Evolutionary conservation across 495 filamentous ascomycete genomes (phyloP).

Genomic region (Letharia lupina): DNA sequence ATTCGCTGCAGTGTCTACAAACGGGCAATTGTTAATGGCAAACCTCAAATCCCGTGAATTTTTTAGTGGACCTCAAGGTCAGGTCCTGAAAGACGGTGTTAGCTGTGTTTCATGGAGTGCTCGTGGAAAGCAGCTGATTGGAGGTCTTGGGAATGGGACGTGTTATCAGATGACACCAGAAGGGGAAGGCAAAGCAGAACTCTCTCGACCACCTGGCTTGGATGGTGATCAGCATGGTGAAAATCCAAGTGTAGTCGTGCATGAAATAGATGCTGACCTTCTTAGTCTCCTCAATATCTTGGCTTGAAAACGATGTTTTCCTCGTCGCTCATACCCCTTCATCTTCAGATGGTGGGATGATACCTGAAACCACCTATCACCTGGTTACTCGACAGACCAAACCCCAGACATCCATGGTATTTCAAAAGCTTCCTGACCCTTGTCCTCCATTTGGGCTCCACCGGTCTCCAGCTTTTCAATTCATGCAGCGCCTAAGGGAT

Average conservation of each 20-base stretch:
- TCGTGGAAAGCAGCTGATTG: slow-evolving; percentile 85
- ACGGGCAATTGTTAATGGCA: slow-evolving; percentile 75
- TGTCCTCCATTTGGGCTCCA: slow-evolving; percentile 60
- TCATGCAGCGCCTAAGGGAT: slow-evolving; percentile 61
- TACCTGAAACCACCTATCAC: slow-evolving; percentile 59
- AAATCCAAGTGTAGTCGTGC: slow-evolving; percentile 11
- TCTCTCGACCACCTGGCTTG: slow-evolving; percentile 68
- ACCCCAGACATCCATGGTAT: slow-evolving; percentile 45
- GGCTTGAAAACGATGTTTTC: slow-evolving; percentile 86
- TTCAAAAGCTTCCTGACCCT: slow-evolving; percentile 64
- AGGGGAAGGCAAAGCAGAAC: slow-evolving; percentile 62
- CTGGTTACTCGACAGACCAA: slow-evolving; percentile 57
- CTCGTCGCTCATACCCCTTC: slow-evolving; percentile 65
- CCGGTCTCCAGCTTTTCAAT: slow-evolving; percentile 62
- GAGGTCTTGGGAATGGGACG: slow-evolving; percentile 74
- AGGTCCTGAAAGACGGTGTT: slow-evolving; percentile 61
- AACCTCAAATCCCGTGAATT: slow-evolving; percentile 62
- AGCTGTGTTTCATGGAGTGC: slow-evolving; percentile 87
- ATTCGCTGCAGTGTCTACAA: slow-evolving; percentile 69
- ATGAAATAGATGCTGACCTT: slow-evolving; percentile 21
- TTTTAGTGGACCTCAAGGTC: slow-evolving; percentile 53
- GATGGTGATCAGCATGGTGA: slow-evolving; percentile 61
- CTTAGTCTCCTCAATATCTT: slow-evolving; percentile 72
- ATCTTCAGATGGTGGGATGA: slow-evolving; percentile 45
- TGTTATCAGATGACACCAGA: slow-evolving; percentile 76